Conservation (phyloP, 1,284 basidiomycete species). For the Ustilago nuda region DNA sequence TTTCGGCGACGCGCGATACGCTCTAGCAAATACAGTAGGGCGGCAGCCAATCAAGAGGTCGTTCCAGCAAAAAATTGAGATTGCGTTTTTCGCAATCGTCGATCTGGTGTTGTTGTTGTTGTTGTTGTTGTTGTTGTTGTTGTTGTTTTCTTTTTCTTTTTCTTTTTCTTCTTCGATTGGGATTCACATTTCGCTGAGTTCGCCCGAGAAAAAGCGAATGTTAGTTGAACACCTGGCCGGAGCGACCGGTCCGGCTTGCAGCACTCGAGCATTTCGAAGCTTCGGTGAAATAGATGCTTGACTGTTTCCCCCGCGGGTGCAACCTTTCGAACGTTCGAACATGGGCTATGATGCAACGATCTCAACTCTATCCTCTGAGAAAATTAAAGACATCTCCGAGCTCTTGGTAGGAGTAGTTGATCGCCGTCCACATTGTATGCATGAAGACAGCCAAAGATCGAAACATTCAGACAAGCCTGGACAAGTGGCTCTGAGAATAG, state of each 20-base stretch:
- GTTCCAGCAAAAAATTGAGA: background rate
- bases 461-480: background rate
- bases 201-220: too few relatives aligned
- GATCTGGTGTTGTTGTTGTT: background rate
- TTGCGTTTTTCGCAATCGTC: background rate
- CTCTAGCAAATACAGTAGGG: background rate
- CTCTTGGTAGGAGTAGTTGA: background rate
- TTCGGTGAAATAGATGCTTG: slow-evolving; percentile 11
- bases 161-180: background rate
- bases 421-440: background rate
- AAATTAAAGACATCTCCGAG: background rate
- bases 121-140: too few relatives aligned
- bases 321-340: slow-evolving; percentile 3
- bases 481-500: background rate
- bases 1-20: background rate
- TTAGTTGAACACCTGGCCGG: background rate
- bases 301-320: slow-evolving; percentile 14
- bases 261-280: background rate
- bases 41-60: background rate
- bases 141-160: too few relatives aligned
- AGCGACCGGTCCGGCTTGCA: slow-evolving; percentile 4
- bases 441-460: slow-evolving; percentile 1
- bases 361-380: slow-evolving; percentile 4
- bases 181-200: background rate
- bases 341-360: slow-evolving; percentile 1